Conservation (phyloP, 306 rosid genomes). For the Prunus campanulata region DNA sequence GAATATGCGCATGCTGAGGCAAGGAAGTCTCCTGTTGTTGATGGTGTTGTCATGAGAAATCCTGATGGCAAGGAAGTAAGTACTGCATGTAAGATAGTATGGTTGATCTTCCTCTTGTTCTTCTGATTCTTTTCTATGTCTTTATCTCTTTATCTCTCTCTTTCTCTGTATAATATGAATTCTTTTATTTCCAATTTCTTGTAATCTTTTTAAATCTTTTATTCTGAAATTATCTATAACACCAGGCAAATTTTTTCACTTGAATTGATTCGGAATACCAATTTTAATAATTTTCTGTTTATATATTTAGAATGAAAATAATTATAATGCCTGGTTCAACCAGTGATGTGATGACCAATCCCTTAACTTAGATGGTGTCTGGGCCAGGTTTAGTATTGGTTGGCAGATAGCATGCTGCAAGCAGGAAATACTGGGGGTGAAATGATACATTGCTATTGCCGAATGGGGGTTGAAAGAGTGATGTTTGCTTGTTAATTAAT, state of each 20-base stretch:
- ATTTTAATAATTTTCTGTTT: neutral
- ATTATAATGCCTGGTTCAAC: neutral
- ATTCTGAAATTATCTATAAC: neutral
- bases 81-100: slow-evolving; percentile 18
- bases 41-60: slow-evolving; percentile 99
- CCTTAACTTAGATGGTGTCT: neutral
- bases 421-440: slow-evolving; percentile 4
- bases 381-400: neutral
- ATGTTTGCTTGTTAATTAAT: slow-evolving; percentile 23
- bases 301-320: neutral
- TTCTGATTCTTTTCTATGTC: slow-evolving; percentile 12
- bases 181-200: neutral
- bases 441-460: neutral
- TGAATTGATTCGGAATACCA: neutral
- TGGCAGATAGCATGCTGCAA: neutral
- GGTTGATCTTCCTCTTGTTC: slow-evolving; percentile 7
- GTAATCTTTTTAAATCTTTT: slow-evolving; percentile 1
- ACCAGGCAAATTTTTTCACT: too few species aligned
- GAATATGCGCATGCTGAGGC: slow-evolving; percentile 99
- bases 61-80: slow-evolving; percentile 98
- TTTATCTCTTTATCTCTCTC: neutral
- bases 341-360: neutral
- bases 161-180: neutral
- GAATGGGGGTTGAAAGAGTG: slow-evolving; percentile 16
- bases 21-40: slow-evolving; percentile 99